These are phyloP conservation scores for Piper longum DNA, from an alignment of 164 flowering plant species.

Conservation along the genomic window DNA sequence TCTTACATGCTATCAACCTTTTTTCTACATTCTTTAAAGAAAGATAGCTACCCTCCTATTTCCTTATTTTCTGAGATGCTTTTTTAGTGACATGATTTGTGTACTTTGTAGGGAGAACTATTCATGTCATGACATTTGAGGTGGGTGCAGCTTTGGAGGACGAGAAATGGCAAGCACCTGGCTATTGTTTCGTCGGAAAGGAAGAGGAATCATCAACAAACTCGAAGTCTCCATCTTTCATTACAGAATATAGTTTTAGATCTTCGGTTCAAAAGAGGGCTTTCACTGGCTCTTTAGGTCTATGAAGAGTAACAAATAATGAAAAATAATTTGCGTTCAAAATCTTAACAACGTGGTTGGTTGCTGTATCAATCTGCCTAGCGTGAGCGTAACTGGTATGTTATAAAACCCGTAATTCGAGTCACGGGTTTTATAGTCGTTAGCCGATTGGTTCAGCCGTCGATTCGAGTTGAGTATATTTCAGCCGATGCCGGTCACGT, in stretches of 20 bases:
- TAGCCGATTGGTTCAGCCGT: too few relatives aligned
- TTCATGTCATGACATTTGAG: conserved; percentile 77
- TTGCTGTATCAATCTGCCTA: too few relatives aligned
- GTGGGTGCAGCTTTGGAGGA: conserved; percentile 74
- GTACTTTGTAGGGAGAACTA: conserved; percentile 34
- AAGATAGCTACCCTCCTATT: not conserved
- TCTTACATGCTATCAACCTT: too few relatives aligned
- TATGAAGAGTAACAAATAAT: not conserved
- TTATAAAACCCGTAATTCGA: too few relatives aligned
- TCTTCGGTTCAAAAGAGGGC: not conserved
- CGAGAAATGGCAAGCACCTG: conserved; percentile 65
- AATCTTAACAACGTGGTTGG: too few relatives aligned
- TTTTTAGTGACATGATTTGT: not conserved
- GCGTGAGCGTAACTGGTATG: too few relatives aligned
- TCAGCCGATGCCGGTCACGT: too few relatives aligned
- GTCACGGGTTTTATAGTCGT: too few relatives aligned
- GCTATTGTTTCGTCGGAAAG: conserved; percentile 43
- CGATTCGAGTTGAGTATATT: too few relatives aligned
- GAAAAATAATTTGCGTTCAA: not conserved
- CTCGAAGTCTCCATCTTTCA: not conserved
- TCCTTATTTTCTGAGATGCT: not conserved
- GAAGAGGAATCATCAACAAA: conserved; percentile 1
- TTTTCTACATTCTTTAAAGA: not conserved
- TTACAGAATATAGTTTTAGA: not conserved
- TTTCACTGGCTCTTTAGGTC: not conserved